A percentile compares a stretch with the other conserved stretches of the same genome.
Conservation (phyloP, 768 basidiomycete genomes). For the Amanita pseudoporphyria region DNA sequence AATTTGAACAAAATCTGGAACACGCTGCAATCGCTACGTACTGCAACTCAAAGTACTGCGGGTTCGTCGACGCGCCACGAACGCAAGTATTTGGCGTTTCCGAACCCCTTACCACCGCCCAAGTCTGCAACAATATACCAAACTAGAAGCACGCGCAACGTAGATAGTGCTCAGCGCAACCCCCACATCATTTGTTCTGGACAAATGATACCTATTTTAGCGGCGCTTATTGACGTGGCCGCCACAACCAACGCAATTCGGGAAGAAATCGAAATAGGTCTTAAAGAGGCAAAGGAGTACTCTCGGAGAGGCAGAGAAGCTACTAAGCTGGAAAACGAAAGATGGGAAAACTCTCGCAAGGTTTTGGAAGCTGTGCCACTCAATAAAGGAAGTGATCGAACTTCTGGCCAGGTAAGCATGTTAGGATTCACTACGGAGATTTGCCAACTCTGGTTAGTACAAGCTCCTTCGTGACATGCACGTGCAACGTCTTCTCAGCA, state of each 20-base stretch:
- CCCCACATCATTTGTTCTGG: constrained; percentile 20
- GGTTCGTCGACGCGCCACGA: neutral
- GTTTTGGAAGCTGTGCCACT: constrained; percentile 19
- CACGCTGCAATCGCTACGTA: constrained; percentile 39
- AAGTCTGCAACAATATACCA: constrained; percentile 26
- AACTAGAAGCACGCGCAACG: constrained; percentile 38
- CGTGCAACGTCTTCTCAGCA: constrained; percentile 33
- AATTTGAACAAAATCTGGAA: constrained; percentile 59
- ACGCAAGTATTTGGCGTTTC: constrained; percentile 26
- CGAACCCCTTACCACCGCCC: constrained; percentile 54
- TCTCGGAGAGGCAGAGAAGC: constrained; percentile 42
- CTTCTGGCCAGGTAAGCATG: constrained; percentile 18
- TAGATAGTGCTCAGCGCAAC: constrained; percentile 14
- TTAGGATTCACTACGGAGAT: neutral
- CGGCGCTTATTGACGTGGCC: constrained; percentile 45
- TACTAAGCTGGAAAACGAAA: constrained; percentile 44
- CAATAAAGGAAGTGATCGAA: constrained; percentile 15
- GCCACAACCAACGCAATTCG: constrained; percentile 38
- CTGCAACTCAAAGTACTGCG: constrained; percentile 13
- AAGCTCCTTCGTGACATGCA: constrained; percentile 21
- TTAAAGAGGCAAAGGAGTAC: constrained; percentile 45
- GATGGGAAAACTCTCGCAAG: constrained; percentile 41
- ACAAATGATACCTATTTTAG: constrained; percentile 61
- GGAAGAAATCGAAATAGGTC: constrained; percentile 52
- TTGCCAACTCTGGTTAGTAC: neutral